Evolutionary conservation across 2,329 filamentous ascomycete genomes (phyloP).

Genomic region (Fusarium beomiforme): DNA sequence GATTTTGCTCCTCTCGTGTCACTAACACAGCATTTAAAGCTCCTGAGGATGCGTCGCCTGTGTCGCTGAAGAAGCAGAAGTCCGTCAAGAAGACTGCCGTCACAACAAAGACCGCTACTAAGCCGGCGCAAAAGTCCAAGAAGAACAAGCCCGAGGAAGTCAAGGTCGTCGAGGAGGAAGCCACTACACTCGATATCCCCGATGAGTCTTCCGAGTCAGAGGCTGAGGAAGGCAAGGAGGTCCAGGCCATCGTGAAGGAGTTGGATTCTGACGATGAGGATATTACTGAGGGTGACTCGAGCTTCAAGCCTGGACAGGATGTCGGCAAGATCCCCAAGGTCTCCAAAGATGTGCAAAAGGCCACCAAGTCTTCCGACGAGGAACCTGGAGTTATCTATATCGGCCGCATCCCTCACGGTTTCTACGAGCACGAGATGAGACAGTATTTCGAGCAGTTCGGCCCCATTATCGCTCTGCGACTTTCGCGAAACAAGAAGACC

Average conservation of each 20-base stretch:
- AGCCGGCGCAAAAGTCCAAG: slow-evolving; percentile 49
- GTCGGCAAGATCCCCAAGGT: slow-evolving; percentile 62
- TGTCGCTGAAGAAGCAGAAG: slow-evolving; percentile 58
- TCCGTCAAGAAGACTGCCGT: slow-evolving; percentile 47
- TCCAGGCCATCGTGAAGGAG: slow-evolving; percentile 55
- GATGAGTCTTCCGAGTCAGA: slow-evolving; percentile 49
- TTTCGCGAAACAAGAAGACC: slow-evolving; percentile 92
- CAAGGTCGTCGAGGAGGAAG: slow-evolving; percentile 41
- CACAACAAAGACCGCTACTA: slow-evolving; percentile 42
- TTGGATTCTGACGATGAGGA: slow-evolving; percentile 59
- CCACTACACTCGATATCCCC: slow-evolving; percentile 46
- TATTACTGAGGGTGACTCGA: slow-evolving; percentile 46
- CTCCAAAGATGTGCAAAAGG: slow-evolving; percentile 56
- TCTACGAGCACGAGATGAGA: slow-evolving; percentile 96
- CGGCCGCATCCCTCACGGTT: slow-evolving; percentile 89
- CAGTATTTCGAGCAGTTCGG: slow-evolving; percentile 96
- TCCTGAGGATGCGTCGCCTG: slow-evolving; percentile 57
- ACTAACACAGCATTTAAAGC: slow-evolving; percentile 48
- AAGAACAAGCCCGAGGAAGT: slow-evolving; percentile 45
- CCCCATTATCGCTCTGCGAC: slow-evolving; percentile 77
- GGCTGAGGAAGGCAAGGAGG: slow-evolving; percentile 54
- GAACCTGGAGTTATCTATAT: slow-evolving; percentile 87
- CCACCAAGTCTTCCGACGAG: slow-evolving; percentile 55
- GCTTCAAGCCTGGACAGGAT: slow-evolving; percentile 60
- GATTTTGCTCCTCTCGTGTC: neutral